Percentiles rank a stretch among this genome's conserved stretches.
Conservation (phyloP, 2,329 filamentous ascomycete genomes). For the Talaromyces sp. region DNA sequence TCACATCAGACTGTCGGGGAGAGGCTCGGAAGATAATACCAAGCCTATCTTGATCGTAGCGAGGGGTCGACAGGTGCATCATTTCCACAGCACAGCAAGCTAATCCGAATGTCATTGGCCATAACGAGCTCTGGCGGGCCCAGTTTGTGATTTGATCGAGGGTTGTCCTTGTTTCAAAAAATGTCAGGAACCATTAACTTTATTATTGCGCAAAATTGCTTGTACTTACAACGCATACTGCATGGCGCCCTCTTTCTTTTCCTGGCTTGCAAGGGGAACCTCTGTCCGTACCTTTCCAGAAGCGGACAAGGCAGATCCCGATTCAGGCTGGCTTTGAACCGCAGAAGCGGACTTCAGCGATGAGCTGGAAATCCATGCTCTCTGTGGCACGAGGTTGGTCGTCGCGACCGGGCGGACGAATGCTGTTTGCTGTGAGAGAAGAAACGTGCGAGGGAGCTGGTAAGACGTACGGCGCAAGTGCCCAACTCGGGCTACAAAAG, state of each 20-base stretch:
- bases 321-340: constrained; percentile 31
- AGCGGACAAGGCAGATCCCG: constrained; percentile 31
- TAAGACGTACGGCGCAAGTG: constrained; percentile 12
- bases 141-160: constrained; percentile 77
- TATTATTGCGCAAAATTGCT: neutral
- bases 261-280: constrained; percentile 46
- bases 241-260: constrained; percentile 48
- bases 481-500: constrained; percentile 10
- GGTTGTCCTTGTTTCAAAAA: constrained; percentile 28
- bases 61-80: constrained; percentile 88
- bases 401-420: constrained; percentile 25
- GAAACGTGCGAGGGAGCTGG: constrained; percentile 9
- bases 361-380: constrained; percentile 40
- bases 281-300: constrained; percentile 44
- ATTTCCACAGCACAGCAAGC: constrained; percentile 90
- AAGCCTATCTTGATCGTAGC: constrained; percentile 83
- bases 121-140: constrained; percentile 80
- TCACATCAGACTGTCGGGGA: constrained; percentile 79
- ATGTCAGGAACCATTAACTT: neutral
- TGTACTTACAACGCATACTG: constrained; percentile 46
- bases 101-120: constrained; percentile 89
- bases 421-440: constrained; percentile 22
- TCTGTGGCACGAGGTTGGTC: constrained; percentile 30
- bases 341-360: constrained; percentile 39
- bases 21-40: constrained; percentile 87